phyloP scores from a whole-genome alignment of 2,329 filamentous ascomycete genomes.

The Scedosporium boydii region DNA sequence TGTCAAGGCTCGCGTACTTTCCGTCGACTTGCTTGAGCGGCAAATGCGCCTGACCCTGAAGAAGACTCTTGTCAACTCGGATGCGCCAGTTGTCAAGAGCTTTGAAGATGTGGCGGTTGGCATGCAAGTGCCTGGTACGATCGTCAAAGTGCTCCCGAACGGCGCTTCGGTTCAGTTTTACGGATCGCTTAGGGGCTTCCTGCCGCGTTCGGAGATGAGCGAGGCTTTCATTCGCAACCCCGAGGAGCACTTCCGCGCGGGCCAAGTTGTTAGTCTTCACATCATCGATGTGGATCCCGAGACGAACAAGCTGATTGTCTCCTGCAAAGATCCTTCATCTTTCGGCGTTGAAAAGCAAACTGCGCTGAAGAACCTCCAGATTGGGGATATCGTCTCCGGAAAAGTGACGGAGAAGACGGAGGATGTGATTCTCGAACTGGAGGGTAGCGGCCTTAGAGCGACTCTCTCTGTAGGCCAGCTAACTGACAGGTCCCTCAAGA shows the following conservation, averaged over 20 bases:
- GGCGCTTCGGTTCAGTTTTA: conserved; percentile 94
- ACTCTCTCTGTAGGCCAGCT: conserved; percentile 69
- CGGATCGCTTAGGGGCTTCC: conserved; percentile 69
- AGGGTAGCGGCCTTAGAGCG: conserved; percentile 65
- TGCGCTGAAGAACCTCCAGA: conserved; percentile 62
- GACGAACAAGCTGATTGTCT: conserved; percentile 66
- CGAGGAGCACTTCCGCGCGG: conserved; percentile 75
- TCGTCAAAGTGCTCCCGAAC: conserved; percentile 67
- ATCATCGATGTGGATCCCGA: conserved; percentile 72
- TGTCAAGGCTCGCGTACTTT: conserved; percentile 79
- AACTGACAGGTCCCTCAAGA: conserved; percentile 72
- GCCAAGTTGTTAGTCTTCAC: conserved; percentile 86
- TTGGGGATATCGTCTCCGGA: conserved; percentile 67
- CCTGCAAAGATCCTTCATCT: conserved; percentile 79
- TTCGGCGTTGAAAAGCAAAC: conserved; percentile 69
- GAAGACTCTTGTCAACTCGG: conserved; percentile 88
- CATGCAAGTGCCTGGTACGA: conserved; percentile 73
- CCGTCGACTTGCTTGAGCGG: conserved; percentile 63
- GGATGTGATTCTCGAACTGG: conserved; percentile 67
- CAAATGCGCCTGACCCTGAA: conserved; percentile 85
- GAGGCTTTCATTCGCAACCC: conserved; percentile 91
- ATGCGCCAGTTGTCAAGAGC: conserved; percentile 66
- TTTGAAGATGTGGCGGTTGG: conserved; percentile 68
- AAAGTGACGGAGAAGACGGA: conserved; percentile 74
- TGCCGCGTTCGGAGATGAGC: conserved; percentile 95